phyloP scores from a whole-genome alignment of 2,329 filamentous ascomycete species.

The Aspergillus niger region DNA sequence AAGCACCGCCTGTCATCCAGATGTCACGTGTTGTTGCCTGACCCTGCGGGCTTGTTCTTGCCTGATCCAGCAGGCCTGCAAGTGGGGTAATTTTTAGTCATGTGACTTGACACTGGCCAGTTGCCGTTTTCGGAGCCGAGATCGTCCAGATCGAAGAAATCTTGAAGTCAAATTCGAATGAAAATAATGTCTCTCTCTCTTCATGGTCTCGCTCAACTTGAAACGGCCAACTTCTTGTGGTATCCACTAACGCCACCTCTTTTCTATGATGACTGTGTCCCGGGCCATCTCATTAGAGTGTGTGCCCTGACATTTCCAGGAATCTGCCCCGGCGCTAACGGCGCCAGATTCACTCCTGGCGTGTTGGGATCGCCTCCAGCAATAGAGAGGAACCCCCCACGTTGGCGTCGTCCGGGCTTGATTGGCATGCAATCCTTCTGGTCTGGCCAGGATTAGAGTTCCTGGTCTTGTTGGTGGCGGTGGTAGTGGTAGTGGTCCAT shows the following conservation, averaged over 20 bases:
- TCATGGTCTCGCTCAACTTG: background rate
- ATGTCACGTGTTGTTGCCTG: conserved; percentile 16
- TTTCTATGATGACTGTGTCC: no score
- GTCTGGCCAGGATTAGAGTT: conserved; percentile 6
- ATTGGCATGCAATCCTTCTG: conserved; percentile 4
- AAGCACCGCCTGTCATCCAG: conserved; percentile 24
- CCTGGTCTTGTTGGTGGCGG: background rate
- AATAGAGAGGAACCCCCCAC: background rate
- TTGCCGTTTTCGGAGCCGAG: background rate
- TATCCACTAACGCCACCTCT: background rate
- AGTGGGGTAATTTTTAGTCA: background rate
- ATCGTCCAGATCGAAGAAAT: no score
- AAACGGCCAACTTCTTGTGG: background rate
- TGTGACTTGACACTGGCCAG: background rate
- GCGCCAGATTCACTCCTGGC: background rate
- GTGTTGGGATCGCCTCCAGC: background rate
- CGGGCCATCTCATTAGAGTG: background rate
- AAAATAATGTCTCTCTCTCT: no score
- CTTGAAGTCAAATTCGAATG: no score
- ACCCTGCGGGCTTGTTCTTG: background rate
- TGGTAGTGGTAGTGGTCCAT: background rate
- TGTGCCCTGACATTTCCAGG: background rate
- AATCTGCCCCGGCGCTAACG: background rate
- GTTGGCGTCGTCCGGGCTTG: background rate
- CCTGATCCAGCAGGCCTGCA: background rate